These are phyloP conservation scores for Triadica sebifera DNA, from an alignment of 345 rosid species.

Conservation along the genomic window DNA sequence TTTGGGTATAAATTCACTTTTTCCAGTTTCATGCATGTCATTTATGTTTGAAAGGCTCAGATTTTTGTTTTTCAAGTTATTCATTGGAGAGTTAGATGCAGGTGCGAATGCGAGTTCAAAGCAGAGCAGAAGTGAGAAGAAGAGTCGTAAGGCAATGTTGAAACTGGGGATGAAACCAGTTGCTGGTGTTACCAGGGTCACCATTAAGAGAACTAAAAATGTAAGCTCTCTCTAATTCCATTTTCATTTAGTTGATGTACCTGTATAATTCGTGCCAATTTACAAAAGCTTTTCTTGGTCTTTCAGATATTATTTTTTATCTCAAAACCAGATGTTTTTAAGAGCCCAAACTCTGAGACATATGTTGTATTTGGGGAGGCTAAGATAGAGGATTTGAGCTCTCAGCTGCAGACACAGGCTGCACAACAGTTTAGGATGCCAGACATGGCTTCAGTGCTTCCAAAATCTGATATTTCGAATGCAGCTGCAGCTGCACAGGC, in stretches of 20 bases:
- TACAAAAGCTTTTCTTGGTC: slow-evolving; percentile 10
- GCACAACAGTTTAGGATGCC: slow-evolving; percentile 91
- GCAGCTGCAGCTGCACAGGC: slow-evolving; percentile 28
- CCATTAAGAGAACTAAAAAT: slow-evolving; percentile 80
- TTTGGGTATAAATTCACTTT: neutral
- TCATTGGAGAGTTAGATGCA: slow-evolving; percentile 25
- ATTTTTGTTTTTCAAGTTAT: neutral
- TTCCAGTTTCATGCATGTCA: neutral
- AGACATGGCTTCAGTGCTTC: slow-evolving; percentile 51
- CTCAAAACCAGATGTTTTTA: slow-evolving; percentile 85
- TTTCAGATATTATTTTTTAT: slow-evolving; percentile 74
- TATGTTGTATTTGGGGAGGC: slow-evolving; percentile 88
- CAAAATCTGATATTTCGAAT: slow-evolving; percentile 52
- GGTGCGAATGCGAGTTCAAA: slow-evolving; percentile 69
- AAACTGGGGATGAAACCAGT: slow-evolving; percentile 87
- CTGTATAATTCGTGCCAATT: slow-evolving; percentile 4
- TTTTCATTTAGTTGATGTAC: neutral
- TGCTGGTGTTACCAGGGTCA: slow-evolving; percentile 73
- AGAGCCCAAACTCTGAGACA: slow-evolving; percentile 84
- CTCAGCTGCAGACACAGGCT: slow-evolving; percentile 87
- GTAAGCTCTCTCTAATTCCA: slow-evolving; percentile 26
- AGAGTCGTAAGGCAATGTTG: slow-evolving; percentile 79
- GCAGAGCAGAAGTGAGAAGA: slow-evolving; percentile 91
- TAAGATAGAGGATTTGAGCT: slow-evolving; percentile 88
- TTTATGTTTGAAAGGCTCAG: neutral